Evolutionary conservation across 371 early-diverging fungal species (phyloP).

Genomic region (Basidiobolus meristosporus): DNA sequence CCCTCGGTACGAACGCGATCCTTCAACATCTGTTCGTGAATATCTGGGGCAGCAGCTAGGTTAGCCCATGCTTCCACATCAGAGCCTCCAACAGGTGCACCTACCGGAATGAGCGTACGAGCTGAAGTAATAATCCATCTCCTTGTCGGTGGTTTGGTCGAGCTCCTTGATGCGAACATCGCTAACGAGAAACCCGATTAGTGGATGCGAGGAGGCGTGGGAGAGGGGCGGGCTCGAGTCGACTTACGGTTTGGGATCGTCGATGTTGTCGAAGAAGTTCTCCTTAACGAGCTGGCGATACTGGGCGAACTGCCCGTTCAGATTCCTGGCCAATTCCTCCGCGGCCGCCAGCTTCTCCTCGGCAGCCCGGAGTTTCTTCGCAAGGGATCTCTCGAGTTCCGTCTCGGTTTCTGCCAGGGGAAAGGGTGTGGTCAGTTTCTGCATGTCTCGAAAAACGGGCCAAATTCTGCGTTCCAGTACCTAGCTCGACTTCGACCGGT

Average conservation of each 20-base stretch:
- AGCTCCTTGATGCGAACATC: not conserved
- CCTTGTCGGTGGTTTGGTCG: constrained; percentile 8
- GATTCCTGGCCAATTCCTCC: constrained; percentile 17
- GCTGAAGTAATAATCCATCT: constrained; percentile 64
- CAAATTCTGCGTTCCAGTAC: too few relatives aligned
- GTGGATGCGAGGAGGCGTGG: not conserved
- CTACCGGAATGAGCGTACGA: constrained; percentile 60
- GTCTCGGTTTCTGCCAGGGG: too few relatives aligned
- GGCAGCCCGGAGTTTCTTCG: too few relatives aligned
- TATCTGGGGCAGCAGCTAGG: constrained; percentile 10
- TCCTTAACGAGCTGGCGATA: constrained; percentile 42
- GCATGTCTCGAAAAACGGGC: too few relatives aligned
- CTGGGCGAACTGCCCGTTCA: constrained; percentile 38
- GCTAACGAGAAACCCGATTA: not conserved
- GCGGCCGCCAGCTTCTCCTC: constrained; percentile 20
- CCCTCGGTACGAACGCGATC: constrained; percentile 65
- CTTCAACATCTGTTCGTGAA: constrained; percentile 41
- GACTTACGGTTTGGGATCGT: constrained; percentile 1
- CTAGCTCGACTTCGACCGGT: too few relatives aligned
- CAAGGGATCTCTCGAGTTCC: too few relatives aligned
- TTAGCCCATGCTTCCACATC: not conserved
- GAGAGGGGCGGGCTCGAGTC: not conserved
- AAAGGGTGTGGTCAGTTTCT: too few relatives aligned
- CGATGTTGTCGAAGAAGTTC: constrained; percentile 37
- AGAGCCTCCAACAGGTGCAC: not conserved